Percentiles rank a stretch among this genome's conserved stretches.
Evolutionary conservation across 2,329 filamentous ascomycete genomes (phyloP).

Genomic region (Dryadomyces sulphureus): DNA sequence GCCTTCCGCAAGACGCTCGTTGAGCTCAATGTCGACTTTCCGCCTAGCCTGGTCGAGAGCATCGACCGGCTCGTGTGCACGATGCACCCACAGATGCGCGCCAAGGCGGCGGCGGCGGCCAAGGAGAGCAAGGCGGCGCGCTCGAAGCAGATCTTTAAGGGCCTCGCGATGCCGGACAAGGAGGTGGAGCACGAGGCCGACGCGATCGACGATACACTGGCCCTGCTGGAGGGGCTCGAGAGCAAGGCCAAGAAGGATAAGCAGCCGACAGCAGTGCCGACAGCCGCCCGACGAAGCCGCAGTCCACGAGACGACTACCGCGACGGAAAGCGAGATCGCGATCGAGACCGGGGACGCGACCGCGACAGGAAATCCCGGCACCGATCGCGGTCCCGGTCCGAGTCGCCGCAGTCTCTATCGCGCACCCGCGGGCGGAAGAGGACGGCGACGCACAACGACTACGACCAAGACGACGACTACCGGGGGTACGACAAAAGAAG

Average conservation of each 20-base stretch:
- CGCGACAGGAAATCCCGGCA: constrained; percentile 27
- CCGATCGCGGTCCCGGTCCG: constrained; percentile 23
- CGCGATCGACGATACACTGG: constrained; percentile 83
- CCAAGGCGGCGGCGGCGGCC: constrained; percentile 24
- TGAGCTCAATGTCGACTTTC: constrained; percentile 62
- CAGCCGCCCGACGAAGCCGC: constrained; percentile 1
- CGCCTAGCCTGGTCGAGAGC: constrained; percentile 82
- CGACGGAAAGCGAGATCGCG: constrained; percentile 35
- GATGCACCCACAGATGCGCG: constrained; percentile 82
- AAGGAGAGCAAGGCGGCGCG: constrained; percentile 23
- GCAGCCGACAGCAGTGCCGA: constrained; percentile 3
- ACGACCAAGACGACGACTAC: constrained; percentile 18
- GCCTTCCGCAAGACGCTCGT: constrained; percentile 66
- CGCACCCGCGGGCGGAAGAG: constrained; percentile 25
- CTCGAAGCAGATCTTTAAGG: constrained; percentile 65
- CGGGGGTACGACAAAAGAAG: constrained; percentile 24
- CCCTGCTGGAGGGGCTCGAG: constrained; percentile 75
- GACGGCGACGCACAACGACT: constrained; percentile 14
- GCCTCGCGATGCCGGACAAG: constrained; percentile 73
- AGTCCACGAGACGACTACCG: constrained; percentile 10
- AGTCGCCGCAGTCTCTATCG: constrained; percentile 24
- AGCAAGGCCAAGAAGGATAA: constrained; percentile 35
- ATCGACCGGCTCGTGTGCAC: constrained; percentile 78
- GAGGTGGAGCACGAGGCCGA: constrained; percentile 32
- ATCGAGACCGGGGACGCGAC: constrained; percentile 13